phyloP scores from a whole-genome alignment of 1,284 basidiomycete genomes.

The Moesziomyces aphidis region DNA sequence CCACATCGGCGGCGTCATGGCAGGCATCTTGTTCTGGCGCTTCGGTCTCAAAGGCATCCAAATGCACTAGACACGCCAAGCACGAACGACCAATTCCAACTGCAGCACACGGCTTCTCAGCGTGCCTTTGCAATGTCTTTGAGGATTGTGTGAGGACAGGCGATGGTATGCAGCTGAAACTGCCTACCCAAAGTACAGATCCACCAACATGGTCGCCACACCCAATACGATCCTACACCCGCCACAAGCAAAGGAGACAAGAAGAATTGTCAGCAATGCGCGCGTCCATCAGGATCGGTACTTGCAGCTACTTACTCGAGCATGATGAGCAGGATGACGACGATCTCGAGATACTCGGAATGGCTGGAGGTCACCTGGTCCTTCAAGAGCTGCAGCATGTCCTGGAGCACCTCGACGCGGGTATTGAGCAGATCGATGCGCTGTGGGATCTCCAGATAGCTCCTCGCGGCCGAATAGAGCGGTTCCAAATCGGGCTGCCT shows the following conservation, averaged over 20 bases:
- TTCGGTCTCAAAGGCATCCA: constrained; percentile 24
- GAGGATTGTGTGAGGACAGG: not conserved
- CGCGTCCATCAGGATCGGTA: not conserved
- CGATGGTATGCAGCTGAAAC: no score
- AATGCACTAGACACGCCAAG: not conserved
- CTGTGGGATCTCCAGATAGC: constrained; percentile 94
- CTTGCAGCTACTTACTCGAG: constrained; percentile 72
- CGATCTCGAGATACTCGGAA: constrained; percentile 91
- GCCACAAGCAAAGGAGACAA: no score
- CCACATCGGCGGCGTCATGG: constrained; percentile 81
- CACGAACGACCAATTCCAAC: no score
- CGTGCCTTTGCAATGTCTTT: not conserved
- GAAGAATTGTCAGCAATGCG: not conserved
- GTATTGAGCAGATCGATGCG: constrained; percentile 92
- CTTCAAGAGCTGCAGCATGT: constrained; percentile 95
- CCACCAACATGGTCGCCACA: constrained; percentile 66
- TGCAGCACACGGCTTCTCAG: not conserved
- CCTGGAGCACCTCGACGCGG: constrained; percentile 91
- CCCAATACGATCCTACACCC: constrained; percentile 71
- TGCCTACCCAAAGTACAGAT: constrained; percentile 62
- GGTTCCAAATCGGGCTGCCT: constrained; percentile 85
- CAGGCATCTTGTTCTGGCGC: constrained; percentile 72
- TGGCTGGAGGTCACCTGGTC: constrained; percentile 92
- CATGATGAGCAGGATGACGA: constrained; percentile 91
- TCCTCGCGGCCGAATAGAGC: constrained; percentile 84